These are phyloP conservation scores for Dictyostelium intermedium DNA, from an alignment of 78 protist genomes.

Conservation along the genomic window DNA sequence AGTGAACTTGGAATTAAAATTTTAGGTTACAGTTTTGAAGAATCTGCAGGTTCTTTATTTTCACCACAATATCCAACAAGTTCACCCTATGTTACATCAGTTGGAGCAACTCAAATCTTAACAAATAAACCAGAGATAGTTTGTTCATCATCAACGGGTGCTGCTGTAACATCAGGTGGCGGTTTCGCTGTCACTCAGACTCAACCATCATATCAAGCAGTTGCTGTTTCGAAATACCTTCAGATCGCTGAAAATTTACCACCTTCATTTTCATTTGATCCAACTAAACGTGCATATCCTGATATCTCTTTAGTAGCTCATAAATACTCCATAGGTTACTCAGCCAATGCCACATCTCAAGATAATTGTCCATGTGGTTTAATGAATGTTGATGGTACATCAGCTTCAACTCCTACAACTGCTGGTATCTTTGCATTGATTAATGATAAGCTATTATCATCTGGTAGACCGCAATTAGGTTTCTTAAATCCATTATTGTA, in stretches of 20 bases:
- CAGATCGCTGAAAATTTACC: neutral
- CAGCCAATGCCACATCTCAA: neutral
- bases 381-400: conserved; percentile 44
- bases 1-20: neutral
- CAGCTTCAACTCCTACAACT: conserved; percentile 38
- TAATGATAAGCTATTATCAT: conserved; percentile 39
- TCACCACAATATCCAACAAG: conserved; percentile 37
- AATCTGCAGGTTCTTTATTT: neutral
- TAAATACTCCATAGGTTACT: neutral
- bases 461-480: conserved; percentile 44
- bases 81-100: conserved; percentile 80
- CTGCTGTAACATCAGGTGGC: conserved; percentile 79
- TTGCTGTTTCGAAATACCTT: conserved; percentile 56
- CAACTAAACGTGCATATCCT: conserved; percentile 87
- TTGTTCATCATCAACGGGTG: conserved; percentile 38
- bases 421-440: conserved; percentile 64
- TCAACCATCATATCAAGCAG: conserved; percentile 76
- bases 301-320: conserved; percentile 82
- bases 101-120: conserved; percentile 59
- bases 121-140: conserved; percentile 17
- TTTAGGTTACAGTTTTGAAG: neutral
- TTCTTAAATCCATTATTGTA: conserved; percentile 77
- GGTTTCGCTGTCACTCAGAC: conserved; percentile 72
- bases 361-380: neutral
- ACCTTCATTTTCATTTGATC: conserved; percentile 47